Evolutionary conservation across 2,329 filamentous ascomycete species (phyloP).

Genomic region (Paraphoma sp.): DNA sequence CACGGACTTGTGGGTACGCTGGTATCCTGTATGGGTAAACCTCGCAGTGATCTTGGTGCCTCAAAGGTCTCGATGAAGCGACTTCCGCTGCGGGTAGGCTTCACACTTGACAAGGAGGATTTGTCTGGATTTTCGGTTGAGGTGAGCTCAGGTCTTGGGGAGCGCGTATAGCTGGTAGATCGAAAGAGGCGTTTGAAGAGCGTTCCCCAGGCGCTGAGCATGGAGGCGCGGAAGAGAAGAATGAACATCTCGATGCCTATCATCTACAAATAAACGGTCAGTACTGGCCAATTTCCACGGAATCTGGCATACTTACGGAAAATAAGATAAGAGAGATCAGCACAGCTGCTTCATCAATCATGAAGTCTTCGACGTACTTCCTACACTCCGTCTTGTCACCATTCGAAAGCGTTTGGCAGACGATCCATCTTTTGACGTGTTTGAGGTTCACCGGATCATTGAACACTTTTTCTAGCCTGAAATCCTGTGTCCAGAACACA

Average conservation of each 20-base stretch:
- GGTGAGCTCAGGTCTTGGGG: not conserved
- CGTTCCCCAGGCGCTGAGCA: slow-evolving; percentile 34
- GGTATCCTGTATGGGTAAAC: not conserved
- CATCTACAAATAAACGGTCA: slow-evolving; percentile 29
- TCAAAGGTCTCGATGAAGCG: not conserved
- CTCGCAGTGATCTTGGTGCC: not conserved
- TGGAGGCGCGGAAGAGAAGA: slow-evolving; percentile 33
- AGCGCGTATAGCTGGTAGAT: not conserved
- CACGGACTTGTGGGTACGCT: not conserved
- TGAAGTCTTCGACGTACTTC: slow-evolving; percentile 31
- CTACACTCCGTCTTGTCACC: slow-evolving; percentile 33
- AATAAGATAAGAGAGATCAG: slow-evolving; percentile 31
- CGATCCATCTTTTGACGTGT: slow-evolving; percentile 24
- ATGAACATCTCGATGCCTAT: slow-evolving; percentile 46
- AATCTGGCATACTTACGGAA: slow-evolving; percentile 24
- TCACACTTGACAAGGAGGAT: not conserved
- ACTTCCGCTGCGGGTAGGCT: not conserved
- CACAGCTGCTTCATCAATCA: slow-evolving; percentile 20
- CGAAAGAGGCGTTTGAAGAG: slow-evolving; percentile 59
- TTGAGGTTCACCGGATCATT: slow-evolving; percentile 24
- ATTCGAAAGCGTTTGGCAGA: slow-evolving; percentile 12
- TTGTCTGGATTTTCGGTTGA: not conserved
- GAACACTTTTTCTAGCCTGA: slow-evolving; percentile 27
- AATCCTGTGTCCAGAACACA: slow-evolving; percentile 38
- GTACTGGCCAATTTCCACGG: not conserved